Base-by-base conservation (phyloP, 441 rosid genomes). In the Mallotus repandus region DNA sequence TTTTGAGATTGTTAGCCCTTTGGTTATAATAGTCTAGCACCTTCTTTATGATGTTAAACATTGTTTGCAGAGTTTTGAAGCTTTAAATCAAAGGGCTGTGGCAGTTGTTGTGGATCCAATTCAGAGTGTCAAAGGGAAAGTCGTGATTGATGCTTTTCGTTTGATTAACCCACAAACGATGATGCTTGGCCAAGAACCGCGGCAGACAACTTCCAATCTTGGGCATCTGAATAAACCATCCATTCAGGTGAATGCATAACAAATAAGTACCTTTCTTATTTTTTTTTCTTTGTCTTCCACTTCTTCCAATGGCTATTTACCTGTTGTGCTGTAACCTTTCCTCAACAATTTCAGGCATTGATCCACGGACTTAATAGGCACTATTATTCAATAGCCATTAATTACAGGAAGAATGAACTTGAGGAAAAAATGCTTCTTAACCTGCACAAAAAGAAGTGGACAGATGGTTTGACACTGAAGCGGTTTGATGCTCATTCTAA, bases 361-460 rank as follows among this genome's bases (percentile, higher is more conserved):
- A 91, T 93, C 75, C 98, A 91, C 82, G 98, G 97, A 59, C 81
- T 93, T 84, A 96, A 93, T 83, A 87, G 97, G 74, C 98, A 96
- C 84, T 96, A 96, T 76, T 93, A 93, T 77, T 96, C 98, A 3
- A 93, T 96, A 84, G 97, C 97, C 75, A 96, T 96, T 80, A 93
- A 96, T 80, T 96, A 96, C 74, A 83, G 99, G 80, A 96, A 93
- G 87, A 96, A 96, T 75, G 99, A 96, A 82, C 97, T 96, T 0
- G 99, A 96, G 87, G 98, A 96, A 81, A 96, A 93, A 85, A 96
- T 96, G 99, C 88, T 96, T 63, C 88, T 96, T n/a, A 96, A 96
- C 83, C 89, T 93, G 76, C 99, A 93, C 86, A 96, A 96, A 86
- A 93, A 96, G 94, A 96, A 93, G 76, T 91, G 99, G 99, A 96